Conservation (phyloP, 371 early-diverging fungal genomes). For the Coemansia sp. region DNA sequence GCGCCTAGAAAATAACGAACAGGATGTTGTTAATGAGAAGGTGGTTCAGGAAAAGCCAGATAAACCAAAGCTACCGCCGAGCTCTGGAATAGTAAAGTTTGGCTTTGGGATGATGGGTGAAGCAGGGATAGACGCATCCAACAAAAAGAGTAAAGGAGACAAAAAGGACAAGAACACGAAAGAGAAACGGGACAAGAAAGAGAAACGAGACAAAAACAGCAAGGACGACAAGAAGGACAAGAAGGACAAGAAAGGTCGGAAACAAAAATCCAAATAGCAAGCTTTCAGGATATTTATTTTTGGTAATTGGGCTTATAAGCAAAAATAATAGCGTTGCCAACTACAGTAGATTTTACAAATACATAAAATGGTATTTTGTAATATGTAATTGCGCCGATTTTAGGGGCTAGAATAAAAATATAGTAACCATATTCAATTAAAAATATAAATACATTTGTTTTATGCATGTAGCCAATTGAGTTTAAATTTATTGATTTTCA, state of each 20-base stretch:
- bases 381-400: too few relatives aligned
- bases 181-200: not conserved
- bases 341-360: too few relatives aligned
- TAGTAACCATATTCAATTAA: too few relatives aligned
- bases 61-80: not conserved
- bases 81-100: conserved; percentile 14
- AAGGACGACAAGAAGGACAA: not conserved
- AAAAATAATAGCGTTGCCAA: too few relatives aligned
- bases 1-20: not conserved
- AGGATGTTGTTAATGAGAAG: not conserved
- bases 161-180: conserved; percentile 10
- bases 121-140: not conserved
- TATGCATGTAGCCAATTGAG: too few relatives aligned
- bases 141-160: not conserved
- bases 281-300: not conserved
- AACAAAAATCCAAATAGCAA: not conserved
- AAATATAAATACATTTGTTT: too few relatives aligned
- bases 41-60: not conserved
- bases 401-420: too few relatives aligned
- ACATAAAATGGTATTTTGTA: too few relatives aligned
- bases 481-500: too few relatives aligned
- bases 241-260: not conserved
- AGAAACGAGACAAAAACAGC: not conserved
- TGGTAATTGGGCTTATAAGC: too few relatives aligned
- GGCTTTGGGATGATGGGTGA: conserved; percentile 38